Evolutionary conservation across 768 basidiomycete genomes (phyloP).

Genomic region (Trametes punicea): DNA sequence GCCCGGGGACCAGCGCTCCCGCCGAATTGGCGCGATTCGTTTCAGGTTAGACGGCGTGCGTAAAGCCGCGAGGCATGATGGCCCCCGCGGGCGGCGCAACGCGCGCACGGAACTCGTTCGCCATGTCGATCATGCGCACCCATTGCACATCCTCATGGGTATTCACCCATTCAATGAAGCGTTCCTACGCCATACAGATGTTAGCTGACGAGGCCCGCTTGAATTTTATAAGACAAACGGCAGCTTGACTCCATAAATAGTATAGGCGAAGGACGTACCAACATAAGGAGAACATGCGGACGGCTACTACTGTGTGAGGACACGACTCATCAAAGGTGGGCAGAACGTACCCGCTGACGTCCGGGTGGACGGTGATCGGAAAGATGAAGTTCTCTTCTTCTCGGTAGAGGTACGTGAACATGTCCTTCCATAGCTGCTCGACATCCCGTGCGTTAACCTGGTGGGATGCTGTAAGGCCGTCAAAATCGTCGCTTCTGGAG

Average conservation of each 20-base stretch:
- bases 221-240: too few species aligned
- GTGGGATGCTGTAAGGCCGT: not conserved
- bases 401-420: slow-evolving; percentile 64
- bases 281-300: slow-evolving; percentile 72
- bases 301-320: slow-evolving; percentile 34
- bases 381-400: slow-evolving; percentile 54
- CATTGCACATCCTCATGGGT: slow-evolving; percentile 66
- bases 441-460: slow-evolving; percentile 64
- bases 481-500: not conserved
- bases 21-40: too few species aligned
- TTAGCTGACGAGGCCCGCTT: too few species aligned
- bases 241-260: not conserved
- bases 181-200: slow-evolving; percentile 42
- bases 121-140: slow-evolving; percentile 70
- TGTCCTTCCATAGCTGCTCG: slow-evolving; percentile 75
- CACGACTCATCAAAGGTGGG: not conserved
- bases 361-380: slow-evolving; percentile 77
- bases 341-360: slow-evolving; percentile 56
- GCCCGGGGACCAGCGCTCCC: too few species aligned
- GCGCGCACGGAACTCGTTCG: slow-evolving; percentile 55
- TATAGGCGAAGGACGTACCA: slow-evolving; percentile 40
- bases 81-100: slow-evolving; percentile 47
- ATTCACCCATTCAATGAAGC: slow-evolving; percentile 74
- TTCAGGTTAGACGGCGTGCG: not conserved
- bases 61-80: slow-evolving; percentile 44